Percentiles rank a stretch among this genome's conserved stretches.
Evolutionary conservation across 2,329 filamentous ascomycete species (phyloP).

Genomic region (Polytolypa hystricis): DNA sequence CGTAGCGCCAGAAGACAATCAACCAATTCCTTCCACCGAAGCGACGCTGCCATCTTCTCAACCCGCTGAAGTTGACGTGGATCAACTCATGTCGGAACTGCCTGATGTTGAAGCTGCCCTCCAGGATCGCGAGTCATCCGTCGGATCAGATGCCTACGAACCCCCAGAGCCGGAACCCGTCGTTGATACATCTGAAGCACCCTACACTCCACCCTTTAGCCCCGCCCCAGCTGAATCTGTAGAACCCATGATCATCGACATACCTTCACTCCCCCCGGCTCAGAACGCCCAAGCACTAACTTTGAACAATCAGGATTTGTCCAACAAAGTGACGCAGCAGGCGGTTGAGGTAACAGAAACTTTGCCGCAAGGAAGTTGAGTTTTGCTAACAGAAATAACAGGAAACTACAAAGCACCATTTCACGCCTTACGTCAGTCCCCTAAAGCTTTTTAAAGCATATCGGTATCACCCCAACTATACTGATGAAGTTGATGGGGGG

Average conservation of each 20-base stretch:
- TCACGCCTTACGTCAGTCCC: slow-evolving; percentile 69
- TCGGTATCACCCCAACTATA: slow-evolving; percentile 75
- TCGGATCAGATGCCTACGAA: slow-evolving; percentile 44
- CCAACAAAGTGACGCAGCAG: background rate
- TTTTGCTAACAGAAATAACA: no score
- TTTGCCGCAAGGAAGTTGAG: no score
- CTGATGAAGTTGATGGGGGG: slow-evolving; percentile 58
- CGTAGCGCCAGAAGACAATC: background rate
- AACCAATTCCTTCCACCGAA: background rate
- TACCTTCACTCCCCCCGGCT: slow-evolving; percentile 14
- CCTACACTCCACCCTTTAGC: slow-evolving; percentile 33
- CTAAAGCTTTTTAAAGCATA: slow-evolving; percentile 75
- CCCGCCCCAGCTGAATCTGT: slow-evolving; percentile 26
- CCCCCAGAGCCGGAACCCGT: slow-evolving; percentile 36
- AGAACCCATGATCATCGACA: slow-evolving; percentile 15
- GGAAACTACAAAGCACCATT: slow-evolving; percentile 21
- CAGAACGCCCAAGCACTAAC: slow-evolving; percentile 24
- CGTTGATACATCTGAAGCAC: slow-evolving; percentile 17
- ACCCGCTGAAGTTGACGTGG: no score
- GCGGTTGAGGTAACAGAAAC: no score
- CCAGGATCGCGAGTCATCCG: slow-evolving; percentile 22
- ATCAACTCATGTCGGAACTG: no score
- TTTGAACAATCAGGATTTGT: slow-evolving; percentile 18
- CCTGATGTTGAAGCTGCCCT: no score
- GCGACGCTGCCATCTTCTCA: no score